A percentile compares a stretch with the other conserved stretches of the same genome.
phyloP scores from a whole-genome alignment of 768 basidiomycete species.

The Russula sp. region DNA sequence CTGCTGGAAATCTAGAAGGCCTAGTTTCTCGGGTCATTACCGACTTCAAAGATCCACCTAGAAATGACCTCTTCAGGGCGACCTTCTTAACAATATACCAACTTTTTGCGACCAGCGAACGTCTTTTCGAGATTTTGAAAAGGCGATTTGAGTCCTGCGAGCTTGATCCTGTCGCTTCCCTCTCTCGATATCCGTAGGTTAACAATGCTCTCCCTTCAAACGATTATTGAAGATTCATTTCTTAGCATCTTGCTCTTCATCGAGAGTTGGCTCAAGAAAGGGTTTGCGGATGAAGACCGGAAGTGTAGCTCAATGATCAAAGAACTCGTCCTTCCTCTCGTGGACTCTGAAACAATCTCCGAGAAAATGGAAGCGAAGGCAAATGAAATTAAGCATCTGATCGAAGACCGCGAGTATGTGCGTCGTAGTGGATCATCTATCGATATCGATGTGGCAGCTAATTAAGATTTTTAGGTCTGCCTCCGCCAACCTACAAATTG shows the following conservation, averaged over 20 bases:
- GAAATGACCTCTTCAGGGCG: not conserved
- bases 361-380: constrained; percentile 18
- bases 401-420: constrained; percentile 12
- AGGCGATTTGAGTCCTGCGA: constrained; percentile 9
- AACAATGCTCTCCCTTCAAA: not conserved
- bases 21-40: constrained; percentile 7
- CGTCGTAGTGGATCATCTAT: not conserved
- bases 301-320: constrained; percentile 10
- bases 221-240: not conserved
- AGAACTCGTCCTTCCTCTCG: constrained; percentile 3
- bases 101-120: constrained; percentile 14
- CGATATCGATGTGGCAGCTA: not conserved
- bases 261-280: constrained; percentile 23
- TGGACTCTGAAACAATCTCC: constrained; percentile 11
- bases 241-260: constrained; percentile 21
- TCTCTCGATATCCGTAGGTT: constrained; percentile 14
- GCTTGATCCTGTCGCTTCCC: not conserved
- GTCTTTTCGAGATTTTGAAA: constrained; percentile 16
- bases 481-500: constrained; percentile 3
- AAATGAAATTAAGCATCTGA: not conserved
- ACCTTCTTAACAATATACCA: constrained; percentile 19
- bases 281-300: constrained; percentile 19
- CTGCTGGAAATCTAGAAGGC: constrained; percentile 21
- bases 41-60: not conserved
- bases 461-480: constrained; percentile 8